phyloP scores from a whole-genome alignment of 2,329 filamentous ascomycete species.

The Eutypella sp. region DNA sequence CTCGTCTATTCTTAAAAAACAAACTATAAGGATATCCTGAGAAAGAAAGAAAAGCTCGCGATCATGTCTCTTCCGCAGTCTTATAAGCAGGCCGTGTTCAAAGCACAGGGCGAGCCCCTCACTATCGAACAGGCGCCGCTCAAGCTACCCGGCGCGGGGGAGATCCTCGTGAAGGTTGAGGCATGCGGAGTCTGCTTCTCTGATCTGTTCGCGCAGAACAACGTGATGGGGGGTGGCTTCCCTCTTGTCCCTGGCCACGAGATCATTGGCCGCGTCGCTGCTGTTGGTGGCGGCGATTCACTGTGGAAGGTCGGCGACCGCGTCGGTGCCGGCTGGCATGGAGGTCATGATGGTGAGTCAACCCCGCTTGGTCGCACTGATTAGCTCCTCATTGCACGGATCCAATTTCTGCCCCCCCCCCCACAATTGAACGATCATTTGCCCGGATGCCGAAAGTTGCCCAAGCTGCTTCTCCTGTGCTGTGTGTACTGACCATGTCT shows the following conservation, averaged over 20 bases:
- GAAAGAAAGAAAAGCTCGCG: too few species aligned
- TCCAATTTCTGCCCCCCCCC: too few species aligned
- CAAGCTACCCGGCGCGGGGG: slow-evolving; percentile 38
- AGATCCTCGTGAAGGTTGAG: slow-evolving; percentile 57
- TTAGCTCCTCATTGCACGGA: too few species aligned
- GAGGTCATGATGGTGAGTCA: slow-evolving; percentile 51
- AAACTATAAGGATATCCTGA: too few species aligned
- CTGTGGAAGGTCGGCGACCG: slow-evolving; percentile 54
- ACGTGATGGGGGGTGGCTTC: slow-evolving; percentile 35
- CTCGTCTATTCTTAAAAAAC: too few species aligned
- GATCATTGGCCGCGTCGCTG: slow-evolving; percentile 54
- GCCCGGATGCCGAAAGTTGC: too few species aligned
- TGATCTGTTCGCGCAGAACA: slow-evolving; percentile 33
- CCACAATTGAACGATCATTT: too few species aligned
- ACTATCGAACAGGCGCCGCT: slow-evolving; percentile 48
- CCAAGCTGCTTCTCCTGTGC: too few species aligned
- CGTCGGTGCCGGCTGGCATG: slow-evolving; percentile 45
- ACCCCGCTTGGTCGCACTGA: too few species aligned
- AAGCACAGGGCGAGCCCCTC: slow-evolving; percentile 40
- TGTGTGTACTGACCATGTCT: too few species aligned
- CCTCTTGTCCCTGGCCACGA: slow-evolving; percentile 53
- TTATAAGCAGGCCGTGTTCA: slow-evolving; percentile 54
- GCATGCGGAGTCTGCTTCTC: slow-evolving; percentile 58
- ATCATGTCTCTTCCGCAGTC: slow-evolving; percentile 45
- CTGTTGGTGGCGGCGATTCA: slow-evolving; percentile 44